These are phyloP conservation scores for Trichoderma hamatum DNA, from an alignment of 2,329 filamentous ascomycete species.

Conservation along the genomic window DNA sequence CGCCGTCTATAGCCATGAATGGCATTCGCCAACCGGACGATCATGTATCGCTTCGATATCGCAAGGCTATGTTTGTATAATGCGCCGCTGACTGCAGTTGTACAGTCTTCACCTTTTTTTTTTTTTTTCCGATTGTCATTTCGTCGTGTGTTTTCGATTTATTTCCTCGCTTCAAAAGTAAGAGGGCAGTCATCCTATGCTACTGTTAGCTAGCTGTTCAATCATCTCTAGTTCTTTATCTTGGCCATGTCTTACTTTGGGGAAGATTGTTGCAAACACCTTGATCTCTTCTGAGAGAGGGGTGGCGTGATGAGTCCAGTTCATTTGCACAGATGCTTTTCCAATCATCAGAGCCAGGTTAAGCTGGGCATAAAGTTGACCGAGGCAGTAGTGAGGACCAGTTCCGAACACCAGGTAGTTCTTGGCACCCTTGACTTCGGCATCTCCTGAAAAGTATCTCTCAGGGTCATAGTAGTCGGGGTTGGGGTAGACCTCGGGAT, in stretches of 20 bases:
- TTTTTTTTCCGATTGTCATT: slow-evolving; percentile 40
- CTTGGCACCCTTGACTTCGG: slow-evolving; percentile 82
- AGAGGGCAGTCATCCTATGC: slow-evolving; percentile 79
- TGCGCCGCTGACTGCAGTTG: not conserved
- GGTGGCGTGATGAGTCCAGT: slow-evolving; percentile 90
- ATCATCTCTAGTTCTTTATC: not conserved
- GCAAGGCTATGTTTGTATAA: not conserved
- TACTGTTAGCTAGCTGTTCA: not conserved
- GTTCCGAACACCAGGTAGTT: slow-evolving; percentile 97
- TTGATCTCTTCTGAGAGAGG: slow-evolving; percentile 89
- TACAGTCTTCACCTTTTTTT: slow-evolving; percentile 14
- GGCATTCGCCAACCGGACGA: not conserved
- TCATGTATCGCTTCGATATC: not conserved
- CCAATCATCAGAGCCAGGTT: slow-evolving; percentile 89
- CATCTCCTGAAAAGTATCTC: slow-evolving; percentile 86
- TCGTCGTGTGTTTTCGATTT: slow-evolving; percentile 44
- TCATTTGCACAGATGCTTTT: slow-evolving; percentile 81
- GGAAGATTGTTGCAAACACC: slow-evolving; percentile 98
- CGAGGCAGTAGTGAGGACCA: slow-evolving; percentile 94
- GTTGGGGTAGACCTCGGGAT: slow-evolving; percentile 88
- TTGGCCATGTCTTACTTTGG: slow-evolving; percentile 68
- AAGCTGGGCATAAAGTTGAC: slow-evolving; percentile 86
- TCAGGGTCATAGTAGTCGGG: slow-evolving; percentile 90
- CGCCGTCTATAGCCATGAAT: slow-evolving; percentile 8
- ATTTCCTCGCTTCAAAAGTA: slow-evolving; percentile 64